A percentile compares a stretch with the other conserved stretches of the same genome.
Conservation (phyloP, 2,329 filamentous ascomycete genomes). For the Zymoseptoria ardabiliae region DNA sequence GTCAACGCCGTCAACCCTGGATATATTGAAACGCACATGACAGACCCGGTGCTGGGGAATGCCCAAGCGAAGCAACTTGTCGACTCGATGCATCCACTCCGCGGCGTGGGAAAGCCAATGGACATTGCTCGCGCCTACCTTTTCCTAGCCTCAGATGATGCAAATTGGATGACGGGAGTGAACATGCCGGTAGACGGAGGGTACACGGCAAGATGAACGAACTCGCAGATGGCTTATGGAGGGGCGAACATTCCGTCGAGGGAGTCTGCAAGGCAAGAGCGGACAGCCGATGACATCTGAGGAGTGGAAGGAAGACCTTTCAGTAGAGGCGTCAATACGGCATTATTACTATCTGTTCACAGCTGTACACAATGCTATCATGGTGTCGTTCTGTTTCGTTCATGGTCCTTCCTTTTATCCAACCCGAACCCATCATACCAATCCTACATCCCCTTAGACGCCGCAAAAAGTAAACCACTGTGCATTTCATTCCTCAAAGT, state of each 20-base stretch:
- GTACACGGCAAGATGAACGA: conserved; percentile 6
- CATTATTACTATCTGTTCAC: not conserved
- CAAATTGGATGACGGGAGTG: conserved; percentile 16
- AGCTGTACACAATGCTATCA: not conserved
- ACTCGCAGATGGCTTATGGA: too few species aligned
- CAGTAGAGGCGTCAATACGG: not conserved
- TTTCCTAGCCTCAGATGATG: conserved; percentile 19
- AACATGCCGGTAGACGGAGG: conserved; percentile 16
- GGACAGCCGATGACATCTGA: not conserved
- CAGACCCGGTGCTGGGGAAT: conserved; percentile 9
- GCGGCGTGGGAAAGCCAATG: conserved; percentile 12
- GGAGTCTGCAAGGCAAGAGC: conserved; percentile 9
- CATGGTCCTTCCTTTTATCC: not conserved
- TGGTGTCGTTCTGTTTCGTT: not conserved
- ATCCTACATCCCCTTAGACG: not conserved
- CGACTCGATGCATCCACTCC: conserved; percentile 17
- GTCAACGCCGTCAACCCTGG: conserved; percentile 17
- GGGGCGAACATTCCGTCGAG: conserved; percentile 13
- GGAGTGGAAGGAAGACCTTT: not conserved
- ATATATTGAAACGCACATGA: conserved; percentile 15
- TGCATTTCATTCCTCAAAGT: conserved; percentile 22
- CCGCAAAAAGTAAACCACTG: not conserved
- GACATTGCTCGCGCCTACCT: conserved; percentile 18
- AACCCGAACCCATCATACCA: not conserved
- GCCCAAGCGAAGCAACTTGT: conserved; percentile 1